Evolutionary conservation across 805 yeast species (phyloP).

Genomic region (Trichomonascus vanleenenianus): DNA sequence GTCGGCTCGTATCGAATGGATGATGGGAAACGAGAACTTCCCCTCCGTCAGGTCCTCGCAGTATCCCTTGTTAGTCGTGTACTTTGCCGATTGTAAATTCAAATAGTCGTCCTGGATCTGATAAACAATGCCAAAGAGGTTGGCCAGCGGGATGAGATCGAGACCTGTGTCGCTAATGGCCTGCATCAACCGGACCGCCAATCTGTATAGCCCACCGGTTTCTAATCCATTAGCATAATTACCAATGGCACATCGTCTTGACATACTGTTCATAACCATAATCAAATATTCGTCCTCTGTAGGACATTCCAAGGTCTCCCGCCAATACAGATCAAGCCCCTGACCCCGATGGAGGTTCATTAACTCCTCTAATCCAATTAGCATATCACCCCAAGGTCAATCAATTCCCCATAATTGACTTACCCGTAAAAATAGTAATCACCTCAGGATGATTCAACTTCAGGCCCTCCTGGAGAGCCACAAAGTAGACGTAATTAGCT

Average conservation of each 20-base stretch:
- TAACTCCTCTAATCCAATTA: constrained; percentile 61
- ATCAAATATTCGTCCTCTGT: constrained; percentile 53
- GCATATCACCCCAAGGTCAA: constrained; percentile 11
- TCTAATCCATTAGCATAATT: constrained; percentile 20
- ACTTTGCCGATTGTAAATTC: constrained; percentile 49
- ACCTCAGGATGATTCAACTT: constrained; percentile 20
- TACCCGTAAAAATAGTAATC: constrained; percentile 11
- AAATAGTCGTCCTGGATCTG: constrained; percentile 82
- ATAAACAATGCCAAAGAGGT: constrained; percentile 71
- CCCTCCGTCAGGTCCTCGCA: constrained; percentile 88
- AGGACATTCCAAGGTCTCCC: constrained; percentile 58
- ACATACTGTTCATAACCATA: constrained; percentile 67
- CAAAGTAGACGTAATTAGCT: constrained; percentile 75
- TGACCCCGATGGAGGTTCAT: constrained; percentile 82
- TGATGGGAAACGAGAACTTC: constrained; percentile 76
- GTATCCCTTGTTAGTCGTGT: constrained; percentile 60
- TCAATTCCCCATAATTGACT: not conserved
- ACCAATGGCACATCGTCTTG: too few relatives aligned
- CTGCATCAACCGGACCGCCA: constrained; percentile 61
- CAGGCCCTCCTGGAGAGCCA: constrained; percentile 48
- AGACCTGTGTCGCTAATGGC: constrained; percentile 18
- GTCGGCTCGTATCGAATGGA: constrained; percentile 48
- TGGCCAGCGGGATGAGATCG: constrained; percentile 53
- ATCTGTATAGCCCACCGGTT: constrained; percentile 82
- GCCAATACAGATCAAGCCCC: constrained; percentile 83